Evolutionary conservation across 2,329 filamentous ascomycete genomes (phyloP), one percentile per base, ranked within the genome.

Genomic region (Mycosphaerelloides madeirae): DNA sequence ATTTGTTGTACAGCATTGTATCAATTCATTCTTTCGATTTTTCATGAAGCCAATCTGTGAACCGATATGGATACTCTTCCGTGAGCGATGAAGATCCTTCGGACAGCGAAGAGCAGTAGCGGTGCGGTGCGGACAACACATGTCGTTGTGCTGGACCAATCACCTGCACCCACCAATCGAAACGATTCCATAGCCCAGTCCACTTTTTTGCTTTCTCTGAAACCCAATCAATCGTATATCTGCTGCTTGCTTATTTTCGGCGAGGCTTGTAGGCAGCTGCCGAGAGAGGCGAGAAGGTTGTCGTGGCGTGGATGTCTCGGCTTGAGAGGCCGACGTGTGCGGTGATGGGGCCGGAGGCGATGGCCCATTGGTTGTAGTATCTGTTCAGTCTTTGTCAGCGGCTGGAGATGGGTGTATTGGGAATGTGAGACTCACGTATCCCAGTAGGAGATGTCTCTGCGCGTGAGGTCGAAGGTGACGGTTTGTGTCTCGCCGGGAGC

Each of bases 341-440:
- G n/a, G 31, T 31, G 32, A 50, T 59, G 56, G 0, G 64, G 29
- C 46, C 50, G 4, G 37, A 28, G 3, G 34, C 31, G 37, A 52
- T 49, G 13, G 31, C 34, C 50, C 48, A 50, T 29, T 50, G 35
- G 49, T 68, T 64, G 66, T 68, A 70, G 50, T 66, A 68, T 43
- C 25, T 31, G 14, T 42, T 35, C 39, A 12, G 53, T 29, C 71
- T 22, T 70, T 31, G 16, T 29, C n/a, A 5, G 25, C 9, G 12
- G 25, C 3, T 22, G 8, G 11, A 14, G n/a, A 20, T 9, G 18
- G 71, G 22, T 25, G 22, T 25, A 9, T 25, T 5, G 42, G n/a
- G n/a, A n/a, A n/a, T n/a, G 41, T 62, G 61, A 6, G 66, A 76
- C 2, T 74, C 76, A 48, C 66, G 50, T 38, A 28, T 53, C 33